Conservation (phyloP, 2,329 filamentous ascomycete genomes). For the Alternaria postmessia region DNA sequence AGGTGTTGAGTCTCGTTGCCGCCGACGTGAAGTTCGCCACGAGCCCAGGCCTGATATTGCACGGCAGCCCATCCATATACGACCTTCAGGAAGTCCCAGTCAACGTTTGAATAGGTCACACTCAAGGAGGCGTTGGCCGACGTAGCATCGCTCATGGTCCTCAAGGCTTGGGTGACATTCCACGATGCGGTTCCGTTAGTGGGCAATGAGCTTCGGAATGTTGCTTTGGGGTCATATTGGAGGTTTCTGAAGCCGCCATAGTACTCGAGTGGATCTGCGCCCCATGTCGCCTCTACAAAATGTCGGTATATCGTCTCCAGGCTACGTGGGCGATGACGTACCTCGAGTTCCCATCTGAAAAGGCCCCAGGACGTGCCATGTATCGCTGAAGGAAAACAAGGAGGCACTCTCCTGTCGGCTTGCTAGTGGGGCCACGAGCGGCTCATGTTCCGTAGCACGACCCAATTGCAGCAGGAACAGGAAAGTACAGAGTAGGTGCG, state of each 20-base stretch:
- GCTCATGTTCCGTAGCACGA: conserved; percentile 26
- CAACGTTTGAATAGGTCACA: conserved; percentile 59
- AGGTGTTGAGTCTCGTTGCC: conserved; percentile 47
- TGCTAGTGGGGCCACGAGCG: conserved; percentile 28
- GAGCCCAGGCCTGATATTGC: conserved; percentile 67
- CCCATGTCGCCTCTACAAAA: conserved; percentile 63
- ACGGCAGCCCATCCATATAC: conserved; percentile 67
- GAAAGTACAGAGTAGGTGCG: conserved; percentile 9
- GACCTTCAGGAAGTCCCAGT: conserved; percentile 62
- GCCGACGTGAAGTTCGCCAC: conserved; percentile 57
- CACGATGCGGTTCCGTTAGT: conserved; percentile 61
- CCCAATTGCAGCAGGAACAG: conserved; percentile 22
- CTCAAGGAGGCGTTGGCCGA: conserved; percentile 52
- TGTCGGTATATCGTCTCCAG: conserved; percentile 20
- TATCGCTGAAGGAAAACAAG: conserved; percentile 43
- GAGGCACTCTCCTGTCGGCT: conserved; percentile 16
- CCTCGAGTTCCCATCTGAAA: conserved; percentile 68
- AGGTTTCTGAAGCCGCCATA: conserved; percentile 62
- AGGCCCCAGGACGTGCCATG: conserved; percentile 64
- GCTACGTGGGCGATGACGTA: conserved; percentile 38
- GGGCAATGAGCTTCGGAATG: conserved; percentile 61
- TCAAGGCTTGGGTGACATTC: conserved; percentile 51
- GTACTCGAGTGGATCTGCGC: conserved; percentile 64
- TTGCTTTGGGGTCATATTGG: conserved; percentile 51
- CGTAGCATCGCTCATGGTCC: conserved; percentile 31